These are phyloP conservation scores for Tetracladium marchalianum DNA, from an alignment of 495 filamentous ascomycete genomes.

Conservation along the genomic window DNA sequence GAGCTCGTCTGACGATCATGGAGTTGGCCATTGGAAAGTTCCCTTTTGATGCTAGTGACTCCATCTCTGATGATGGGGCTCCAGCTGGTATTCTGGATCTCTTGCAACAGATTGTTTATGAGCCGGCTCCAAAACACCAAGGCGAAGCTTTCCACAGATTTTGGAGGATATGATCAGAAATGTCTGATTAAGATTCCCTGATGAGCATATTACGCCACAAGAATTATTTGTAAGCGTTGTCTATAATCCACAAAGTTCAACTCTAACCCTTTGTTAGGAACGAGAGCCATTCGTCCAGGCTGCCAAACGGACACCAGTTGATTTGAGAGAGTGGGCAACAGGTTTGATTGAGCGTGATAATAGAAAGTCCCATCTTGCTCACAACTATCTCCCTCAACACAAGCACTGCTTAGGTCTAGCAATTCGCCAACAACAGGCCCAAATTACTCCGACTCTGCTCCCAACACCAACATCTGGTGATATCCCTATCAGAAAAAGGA, in stretches of 20 bases:
- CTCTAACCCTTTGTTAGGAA: conserved; percentile 44
- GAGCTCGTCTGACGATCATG: conserved; percentile 95
- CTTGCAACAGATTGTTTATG: conserved; percentile 94
- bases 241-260: neutral
- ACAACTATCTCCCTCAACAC: conserved; percentile 47
- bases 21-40: conserved; percentile 95
- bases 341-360: conserved; percentile 85
- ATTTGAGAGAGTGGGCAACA: conserved; percentile 82
- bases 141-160: conserved; percentile 93
- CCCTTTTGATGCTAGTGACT: conserved; percentile 74
- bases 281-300: conserved; percentile 88
- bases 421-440: conserved; percentile 32
- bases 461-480: conserved; percentile 55
- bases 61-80: conserved; percentile 55
- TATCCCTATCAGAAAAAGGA: conserved; percentile 53
- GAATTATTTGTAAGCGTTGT: conserved; percentile 56
- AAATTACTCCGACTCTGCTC: conserved; percentile 22
- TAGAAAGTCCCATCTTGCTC: conserved; percentile 81
- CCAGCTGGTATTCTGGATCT: conserved; percentile 94
- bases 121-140: conserved; percentile 86
- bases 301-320: conserved; percentile 86
- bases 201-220: conserved; percentile 80
- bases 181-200: conserved; percentile 83
- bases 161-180: conserved; percentile 95
- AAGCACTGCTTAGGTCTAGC: conserved; percentile 44